Evolutionary conservation across 495 filamentous ascomycete species (phyloP).

Genomic region (Xylaria scruposa): DNA sequence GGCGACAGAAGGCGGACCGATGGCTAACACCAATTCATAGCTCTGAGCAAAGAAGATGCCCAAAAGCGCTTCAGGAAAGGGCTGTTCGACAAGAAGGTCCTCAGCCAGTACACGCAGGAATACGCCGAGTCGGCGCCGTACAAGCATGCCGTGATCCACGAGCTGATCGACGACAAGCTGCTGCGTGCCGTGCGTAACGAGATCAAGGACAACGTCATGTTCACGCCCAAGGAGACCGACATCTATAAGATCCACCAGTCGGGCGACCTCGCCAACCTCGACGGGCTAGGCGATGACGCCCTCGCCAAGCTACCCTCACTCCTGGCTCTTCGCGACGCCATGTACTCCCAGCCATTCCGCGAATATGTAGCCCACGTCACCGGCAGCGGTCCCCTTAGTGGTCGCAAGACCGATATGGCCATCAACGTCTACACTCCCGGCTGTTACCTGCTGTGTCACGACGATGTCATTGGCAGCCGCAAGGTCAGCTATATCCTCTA

Average conservation of each 20-base stretch:
- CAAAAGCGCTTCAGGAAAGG: slow-evolving; percentile 71
- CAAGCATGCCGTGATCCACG: slow-evolving; percentile 86
- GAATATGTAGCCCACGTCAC: slow-evolving; percentile 86
- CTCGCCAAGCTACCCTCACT: slow-evolving; percentile 84
- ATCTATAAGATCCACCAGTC: slow-evolving; percentile 99
- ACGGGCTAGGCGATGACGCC: slow-evolving; percentile 84
- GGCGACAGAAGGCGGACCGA: not conserved
- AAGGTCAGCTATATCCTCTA: slow-evolving; percentile 97
- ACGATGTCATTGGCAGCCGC: slow-evolving; percentile 96
- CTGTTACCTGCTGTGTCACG: slow-evolving; percentile 93
- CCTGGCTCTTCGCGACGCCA: slow-evolving; percentile 83
- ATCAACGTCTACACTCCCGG: slow-evolving; percentile 98
- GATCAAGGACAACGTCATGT: slow-evolving; percentile 85
- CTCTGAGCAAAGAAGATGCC: slow-evolving; percentile 52
- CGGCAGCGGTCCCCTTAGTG: slow-evolving; percentile 83
- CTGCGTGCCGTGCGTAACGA: slow-evolving; percentile 87
- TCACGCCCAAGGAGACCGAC: slow-evolving; percentile 98
- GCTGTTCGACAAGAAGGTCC: slow-evolving; percentile 72
- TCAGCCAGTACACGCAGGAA: slow-evolving; percentile 69
- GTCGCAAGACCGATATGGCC: slow-evolving; percentile 97
- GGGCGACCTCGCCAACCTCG: slow-evolving; percentile 94
- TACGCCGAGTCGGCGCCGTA: slow-evolving; percentile 83
- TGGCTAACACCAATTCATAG: slow-evolving; percentile 39
- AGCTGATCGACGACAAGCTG: slow-evolving; percentile 77
- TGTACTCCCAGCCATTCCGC: slow-evolving; percentile 91